Base-by-base conservation (phyloP, 2,329 filamentous ascomycete species). In the Parascedosporium putredinis region DNA sequence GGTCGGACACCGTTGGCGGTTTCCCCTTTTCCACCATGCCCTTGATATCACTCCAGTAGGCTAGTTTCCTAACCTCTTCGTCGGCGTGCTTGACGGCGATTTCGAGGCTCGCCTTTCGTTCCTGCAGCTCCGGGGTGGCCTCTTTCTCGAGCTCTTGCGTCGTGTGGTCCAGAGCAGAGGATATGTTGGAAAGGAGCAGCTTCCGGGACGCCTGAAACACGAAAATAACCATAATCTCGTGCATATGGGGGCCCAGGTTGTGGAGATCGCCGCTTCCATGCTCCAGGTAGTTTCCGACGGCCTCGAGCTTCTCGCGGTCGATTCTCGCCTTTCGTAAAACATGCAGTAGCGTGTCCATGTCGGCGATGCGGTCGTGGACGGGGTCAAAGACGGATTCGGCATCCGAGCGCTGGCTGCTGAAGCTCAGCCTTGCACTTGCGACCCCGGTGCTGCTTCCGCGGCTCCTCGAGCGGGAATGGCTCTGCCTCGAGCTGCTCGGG, bases 291-390 rank as follows among this genome's bases (percentile, higher is more conserved):
- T 79, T 86, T 58, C 85, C 81, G 20, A 96, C 76, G 0, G 84
- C 83, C 53, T 91, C 84, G 52, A 94, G 81, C 69, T 93, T 97
- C 68, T 97, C 91, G 29, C 93, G 79, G 62, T 98, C 93, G 56
- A 98, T 88, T 6, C 82, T 77, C 5, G 85, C 80, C 34, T 68
- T 69, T 54, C 82, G 84, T 50, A 98, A 65, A 2, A 79, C 76
- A 20, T 66, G 68, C 69, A 95, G 75, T 23, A 98, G 70, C 3
- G 79, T 78, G 3, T 81, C 77, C 16, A 88, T 77, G 58, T 88
- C 78, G 18, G 70, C 67, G 25, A 84, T 76, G 25, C 75, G 69
- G 4, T 69, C 70, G 47, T 83, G 75, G 45, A 83, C 78, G 50
- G 79, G 77, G 1, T 74, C 68, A 16, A 71, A 66, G 27, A 75